Evolutionary conservation across 2,329 filamentous ascomycete species (phyloP).

Genomic region (Aspergillus tanneri): DNA sequence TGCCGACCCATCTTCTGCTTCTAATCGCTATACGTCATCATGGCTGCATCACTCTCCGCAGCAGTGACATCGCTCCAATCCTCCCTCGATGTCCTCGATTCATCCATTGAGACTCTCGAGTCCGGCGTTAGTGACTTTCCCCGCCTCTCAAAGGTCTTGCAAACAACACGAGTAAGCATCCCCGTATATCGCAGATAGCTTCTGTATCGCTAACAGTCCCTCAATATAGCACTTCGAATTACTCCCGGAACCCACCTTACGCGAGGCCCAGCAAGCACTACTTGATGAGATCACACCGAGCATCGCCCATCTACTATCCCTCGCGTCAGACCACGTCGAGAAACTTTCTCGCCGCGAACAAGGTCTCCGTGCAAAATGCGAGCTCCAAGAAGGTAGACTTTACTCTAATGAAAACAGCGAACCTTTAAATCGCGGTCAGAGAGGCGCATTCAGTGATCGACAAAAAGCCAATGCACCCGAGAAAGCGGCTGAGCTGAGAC

Average conservation of each 20-base stretch:
- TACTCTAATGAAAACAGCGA: slow-evolving; percentile 41
- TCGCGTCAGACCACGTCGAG: slow-evolving; percentile 80
- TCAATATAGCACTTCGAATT: slow-evolving; percentile 78
- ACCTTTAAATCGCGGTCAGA: slow-evolving; percentile 20
- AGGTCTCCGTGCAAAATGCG: slow-evolving; percentile 75
- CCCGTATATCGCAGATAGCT: background rate
- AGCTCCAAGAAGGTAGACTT: slow-evolving; percentile 75
- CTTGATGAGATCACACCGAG: slow-evolving; percentile 89
- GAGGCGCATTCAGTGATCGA: slow-evolving; percentile 24
- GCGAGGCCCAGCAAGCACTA: slow-evolving; percentile 77
- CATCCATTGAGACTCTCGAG: slow-evolving; percentile 62
- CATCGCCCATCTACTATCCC: slow-evolving; percentile 72
- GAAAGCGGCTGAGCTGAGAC: slow-evolving; percentile 61
- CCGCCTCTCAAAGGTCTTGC: slow-evolving; percentile 61
- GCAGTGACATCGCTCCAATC: slow-evolving; percentile 59
- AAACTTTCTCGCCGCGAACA: slow-evolving; percentile 81
- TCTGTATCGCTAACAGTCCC: background rate
- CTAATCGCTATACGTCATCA: too few species aligned
- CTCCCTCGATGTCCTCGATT: slow-evolving; percentile 62
- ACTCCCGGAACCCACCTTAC: slow-evolving; percentile 79
- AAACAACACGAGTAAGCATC: slow-evolving; percentile 58
- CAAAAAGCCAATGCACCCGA: slow-evolving; percentile 26
- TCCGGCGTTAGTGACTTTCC: slow-evolving; percentile 64
- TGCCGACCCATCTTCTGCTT: background rate
- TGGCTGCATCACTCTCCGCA: slow-evolving; percentile 62